Evolutionary conservation across 1,284 basidiomycete species (phyloP), one percentile per base, ranked within the genome.

Genomic region (Pascua guehoae): DNA sequence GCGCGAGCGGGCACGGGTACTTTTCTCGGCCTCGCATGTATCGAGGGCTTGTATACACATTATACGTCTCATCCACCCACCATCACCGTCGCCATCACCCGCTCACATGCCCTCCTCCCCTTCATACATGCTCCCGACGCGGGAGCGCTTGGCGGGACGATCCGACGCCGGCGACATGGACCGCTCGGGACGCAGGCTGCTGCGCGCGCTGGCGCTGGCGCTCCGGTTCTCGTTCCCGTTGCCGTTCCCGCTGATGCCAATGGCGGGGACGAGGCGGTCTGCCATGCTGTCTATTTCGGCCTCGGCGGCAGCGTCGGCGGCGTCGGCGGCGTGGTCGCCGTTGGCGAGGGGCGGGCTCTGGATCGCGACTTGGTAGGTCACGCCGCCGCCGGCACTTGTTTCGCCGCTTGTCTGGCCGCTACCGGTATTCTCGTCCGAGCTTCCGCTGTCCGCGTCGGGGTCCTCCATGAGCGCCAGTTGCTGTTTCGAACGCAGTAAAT

Each of bases 61-160:
- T 32, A 32, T 32, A 32, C 24, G 24, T 32, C 24, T 32, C 24
- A 3, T 32, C 24, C 24, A 32, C 24, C 7, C 24, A 32, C 7
- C 24, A 3, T 7, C 24, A 32, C 24, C 24, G 3, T 32, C 24
- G 24, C 24, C 24, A 3, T 32, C 24, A 32, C 24, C 24, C 24
- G 16, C 17, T 16, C 45, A 48, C 46, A 48, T 8, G 2, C 41
- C 24, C 41, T 15, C 16, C 40, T 16, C 51, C n/a, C 32, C 47
- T n/a, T 40, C 37, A 10, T 16, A 15, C 12, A 41, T 41, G 45
- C 49, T 59, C 4, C 57, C 53, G 37, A 59, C 38, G 14, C 57
- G 49, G 9, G 53, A 55, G 12, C 57, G 53, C 43, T 59, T 59
- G 1, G 47, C 24, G 10, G 57, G 57, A 4, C 57, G 49, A 40